These are phyloP conservation scores for Pisolithus albus DNA, from an alignment of 768 basidiomycete genomes.

Conservation along the genomic window DNA sequence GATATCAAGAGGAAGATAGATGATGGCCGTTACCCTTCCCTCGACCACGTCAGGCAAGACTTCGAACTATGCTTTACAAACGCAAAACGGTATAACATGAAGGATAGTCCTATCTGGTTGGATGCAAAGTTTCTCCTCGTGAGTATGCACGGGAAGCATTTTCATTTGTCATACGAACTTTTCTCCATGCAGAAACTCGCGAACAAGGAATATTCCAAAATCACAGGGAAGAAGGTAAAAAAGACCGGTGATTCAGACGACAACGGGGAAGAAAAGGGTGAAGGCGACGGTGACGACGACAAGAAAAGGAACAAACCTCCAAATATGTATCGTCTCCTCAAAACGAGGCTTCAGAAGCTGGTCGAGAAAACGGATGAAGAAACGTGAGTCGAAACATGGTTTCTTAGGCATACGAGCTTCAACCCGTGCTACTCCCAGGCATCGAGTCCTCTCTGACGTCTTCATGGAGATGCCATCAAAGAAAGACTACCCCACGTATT, in stretches of 20 bases:
- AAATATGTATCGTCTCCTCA: slow-evolving; percentile 61
- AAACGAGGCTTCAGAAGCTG: slow-evolving; percentile 63
- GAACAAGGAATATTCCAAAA: slow-evolving; percentile 38
- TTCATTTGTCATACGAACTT: slow-evolving; percentile 1
- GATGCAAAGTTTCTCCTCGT: slow-evolving; percentile 83
- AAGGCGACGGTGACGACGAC: slow-evolving; percentile 40
- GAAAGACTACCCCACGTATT: slow-evolving; percentile 75
- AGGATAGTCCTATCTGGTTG: slow-evolving; percentile 69
- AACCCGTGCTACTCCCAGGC: slow-evolving; percentile 35
- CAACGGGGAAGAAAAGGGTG: slow-evolving; percentile 34
- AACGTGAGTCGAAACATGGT: slow-evolving; percentile 38
- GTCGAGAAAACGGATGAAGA: slow-evolving; percentile 62
- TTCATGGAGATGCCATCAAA: slow-evolving; percentile 83
- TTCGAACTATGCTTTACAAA: slow-evolving; percentile 77
- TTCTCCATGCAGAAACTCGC: slow-evolving; percentile 37
- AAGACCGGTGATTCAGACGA: slow-evolving; percentile 34
- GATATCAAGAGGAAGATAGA: slow-evolving; percentile 82
- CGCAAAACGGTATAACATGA: slow-evolving; percentile 76
- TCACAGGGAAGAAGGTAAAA: slow-evolving; percentile 38
- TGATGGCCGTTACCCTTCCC: slow-evolving; percentile 46
- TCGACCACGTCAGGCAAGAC: slow-evolving; percentile 63
- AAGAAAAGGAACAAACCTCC: slow-evolving; percentile 48
- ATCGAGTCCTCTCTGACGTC: slow-evolving; percentile 57
- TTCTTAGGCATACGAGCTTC: background rate
- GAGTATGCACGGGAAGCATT: slow-evolving; percentile 20